Evolutionary conservation across 2,329 filamentous ascomycete genomes (phyloP), one percentile per base, ranked within the genome.

Genomic region (Didymosphaeria variabile): DNA sequence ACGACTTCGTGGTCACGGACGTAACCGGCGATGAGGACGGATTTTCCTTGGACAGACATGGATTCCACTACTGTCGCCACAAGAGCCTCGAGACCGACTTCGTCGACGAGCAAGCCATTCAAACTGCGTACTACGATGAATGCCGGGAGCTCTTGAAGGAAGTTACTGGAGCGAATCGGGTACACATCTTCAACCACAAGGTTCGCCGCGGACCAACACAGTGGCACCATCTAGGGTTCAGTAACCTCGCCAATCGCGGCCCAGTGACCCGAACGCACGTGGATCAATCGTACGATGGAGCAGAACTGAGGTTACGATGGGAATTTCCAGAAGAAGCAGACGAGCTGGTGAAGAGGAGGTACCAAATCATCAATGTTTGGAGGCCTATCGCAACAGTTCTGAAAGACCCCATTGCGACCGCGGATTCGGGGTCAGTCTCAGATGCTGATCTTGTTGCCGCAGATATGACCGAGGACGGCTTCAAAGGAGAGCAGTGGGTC

Each of bases 151-250:
- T 80, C 55, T 63, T 78, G 34, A 74, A 70, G 50, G n/a, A 59
- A 2, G 85, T 85, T 45, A 88, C 86, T 19, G 86, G 86, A 1
- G 85, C 82, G 10, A 73, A 80, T 2, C 82, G 82, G n/a, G 74
- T 88, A 61, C 82, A 85, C 76, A 86, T 88, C 70, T 89, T 89
- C 71, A 85, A 87, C 73, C 86, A 88, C 76, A 87, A 85, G 15
- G 85, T 89, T 65, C 82, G 82, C 26, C 80, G 82, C 46, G 71
- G 73, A 34, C 68, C 70, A 42, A 72, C 68, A 1, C 68, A 73
- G 12, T 73, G 70, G 60, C 79, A 81, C 47, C 64, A 68, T 15
- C 67, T 72, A 7, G 67, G 67, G 36, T 62, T 51, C 45, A 58
- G 59, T 51, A 65, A 72, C 67, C 66, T 69, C 59, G 62, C 79